These are phyloP conservation scores for Boletus semigastroideus DNA, from an alignment of 1,284 basidiomycete genomes.

Conservation along the genomic window DNA sequence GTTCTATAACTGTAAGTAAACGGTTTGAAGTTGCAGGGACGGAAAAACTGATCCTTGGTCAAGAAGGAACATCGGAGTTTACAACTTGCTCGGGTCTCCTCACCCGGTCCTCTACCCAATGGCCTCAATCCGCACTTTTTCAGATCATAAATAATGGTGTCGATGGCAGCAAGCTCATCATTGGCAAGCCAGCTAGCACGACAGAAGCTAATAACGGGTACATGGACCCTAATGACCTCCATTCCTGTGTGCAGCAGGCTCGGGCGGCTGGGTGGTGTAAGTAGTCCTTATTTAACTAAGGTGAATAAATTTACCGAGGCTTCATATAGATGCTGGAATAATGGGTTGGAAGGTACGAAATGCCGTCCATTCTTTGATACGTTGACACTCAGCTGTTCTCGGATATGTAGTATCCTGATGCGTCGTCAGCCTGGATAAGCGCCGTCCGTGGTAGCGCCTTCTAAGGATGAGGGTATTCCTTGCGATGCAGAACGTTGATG, in stretches of 20 bases:
- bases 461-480: neutral
- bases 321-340: neutral
- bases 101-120: too few species aligned
- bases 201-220: neutral
- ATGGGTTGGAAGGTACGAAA: constrained; percentile 2
- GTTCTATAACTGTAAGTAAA: neutral
- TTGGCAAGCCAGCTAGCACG: too few species aligned
- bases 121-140: too few species aligned
- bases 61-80: too few species aligned
- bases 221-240: neutral
- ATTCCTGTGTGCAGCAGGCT: neutral
- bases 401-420: neutral
- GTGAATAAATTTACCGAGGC: neutral
- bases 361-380: neutral
- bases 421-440: neutral
- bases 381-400: neutral
- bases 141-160: too few species aligned
- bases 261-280: neutral
- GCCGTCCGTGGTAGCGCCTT: neutral
- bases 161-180: too few species aligned
- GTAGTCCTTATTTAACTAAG: neutral
- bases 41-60: too few species aligned
- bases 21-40: too few species aligned
- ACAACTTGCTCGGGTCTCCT: too few species aligned
- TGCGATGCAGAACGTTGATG: neutral